phyloP scores from a whole-genome alignment of 371 early-diverging fungal species.

The Zychaea mexicana region DNA sequence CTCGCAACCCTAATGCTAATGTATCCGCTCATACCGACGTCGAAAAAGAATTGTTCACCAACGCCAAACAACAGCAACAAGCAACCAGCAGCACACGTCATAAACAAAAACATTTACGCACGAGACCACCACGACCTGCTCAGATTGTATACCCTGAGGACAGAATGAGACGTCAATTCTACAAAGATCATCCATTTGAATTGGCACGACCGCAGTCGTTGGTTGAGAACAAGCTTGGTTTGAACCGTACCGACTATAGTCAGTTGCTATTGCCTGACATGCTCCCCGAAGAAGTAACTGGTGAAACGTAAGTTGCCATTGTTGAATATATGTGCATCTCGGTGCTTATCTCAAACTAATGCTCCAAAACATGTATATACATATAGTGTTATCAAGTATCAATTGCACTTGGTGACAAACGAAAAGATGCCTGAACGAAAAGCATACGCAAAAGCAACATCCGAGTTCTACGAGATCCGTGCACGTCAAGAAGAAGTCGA shows the following conservation, averaged over 20 bases:
- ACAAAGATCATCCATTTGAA: conserved; percentile 90
- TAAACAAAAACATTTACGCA: conserved; percentile 59
- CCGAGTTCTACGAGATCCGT: conserved; percentile 72
- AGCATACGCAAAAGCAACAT: conserved; percentile 73
- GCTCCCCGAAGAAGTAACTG: conserved; percentile 58
- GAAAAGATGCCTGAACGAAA: conserved; percentile 66
- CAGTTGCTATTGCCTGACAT: conserved; percentile 49
- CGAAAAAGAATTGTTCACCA: conserved; percentile 34
- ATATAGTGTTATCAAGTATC: conserved; percentile 74
- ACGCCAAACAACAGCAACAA: conserved; percentile 5
- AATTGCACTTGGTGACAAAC: conserved; percentile 70
- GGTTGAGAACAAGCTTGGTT: conserved; percentile 56
- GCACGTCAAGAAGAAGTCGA: conserved; percentile 72
- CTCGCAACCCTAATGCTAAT: conserved; percentile 42
- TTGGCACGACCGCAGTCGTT: conserved; percentile 67
- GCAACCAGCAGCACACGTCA: conserved; percentile 24
- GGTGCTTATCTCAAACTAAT: not conserved
- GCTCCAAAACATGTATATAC: not conserved
- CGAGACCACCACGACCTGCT: conserved; percentile 58
- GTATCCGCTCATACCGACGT: conserved; percentile 38
- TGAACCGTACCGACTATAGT: conserved; percentile 49
- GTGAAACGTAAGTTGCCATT: conserved; percentile 61
- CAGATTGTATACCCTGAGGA: conserved; percentile 90
- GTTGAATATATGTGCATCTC: not conserved
- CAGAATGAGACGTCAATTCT: conserved; percentile 77